These are phyloP conservation scores for Fusarium napiforme DNA, from an alignment of 2,329 filamentous ascomycete species.

Conservation along the genomic window DNA sequence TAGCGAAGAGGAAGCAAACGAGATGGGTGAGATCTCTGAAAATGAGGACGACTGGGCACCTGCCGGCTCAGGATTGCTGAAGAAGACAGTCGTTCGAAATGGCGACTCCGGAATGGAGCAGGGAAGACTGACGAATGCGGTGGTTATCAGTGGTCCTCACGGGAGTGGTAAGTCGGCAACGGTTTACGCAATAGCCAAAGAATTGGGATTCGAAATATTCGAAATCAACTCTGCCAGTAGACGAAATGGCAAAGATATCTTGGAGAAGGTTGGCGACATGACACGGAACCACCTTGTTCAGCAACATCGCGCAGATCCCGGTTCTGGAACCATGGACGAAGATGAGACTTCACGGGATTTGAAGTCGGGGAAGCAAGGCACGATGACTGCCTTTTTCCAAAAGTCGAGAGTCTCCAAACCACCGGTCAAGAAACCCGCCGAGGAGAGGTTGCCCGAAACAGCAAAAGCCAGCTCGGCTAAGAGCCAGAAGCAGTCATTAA, in stretches of 20 bases:
- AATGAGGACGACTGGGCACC: slow-evolving; percentile 62
- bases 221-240: slow-evolving; percentile 90
- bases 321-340: slow-evolving; percentile 45
- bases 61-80: slow-evolving; percentile 52
- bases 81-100: slow-evolving; percentile 66
- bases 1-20: slow-evolving; percentile 78
- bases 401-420: slow-evolving; percentile 51
- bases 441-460: slow-evolving; percentile 44
- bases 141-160: slow-evolving; percentile 89
- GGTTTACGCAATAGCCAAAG: slow-evolving; percentile 90
- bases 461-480: slow-evolving; percentile 52
- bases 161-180: slow-evolving; percentile 95
- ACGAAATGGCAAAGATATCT: slow-evolving; percentile 86
- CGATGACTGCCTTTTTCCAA: slow-evolving; percentile 84
- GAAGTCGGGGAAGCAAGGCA: slow-evolving; percentile 78
- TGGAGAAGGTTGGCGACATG: slow-evolving; percentile 97
- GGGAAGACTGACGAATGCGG: slow-evolving; percentile 73
- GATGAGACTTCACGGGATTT: slow-evolving; percentile 60
- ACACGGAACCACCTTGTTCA: slow-evolving; percentile 90
- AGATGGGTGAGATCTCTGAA: slow-evolving; percentile 75
- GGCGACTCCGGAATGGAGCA: slow-evolving; percentile 55
- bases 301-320: slow-evolving; percentile 53
- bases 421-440: slow-evolving; percentile 43
- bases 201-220: slow-evolving; percentile 92
- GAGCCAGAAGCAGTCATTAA: slow-evolving; percentile 90